These are phyloP conservation scores for Xylaria curta DNA, from an alignment of 495 filamentous ascomycete species.

Conservation along the genomic window DNA sequence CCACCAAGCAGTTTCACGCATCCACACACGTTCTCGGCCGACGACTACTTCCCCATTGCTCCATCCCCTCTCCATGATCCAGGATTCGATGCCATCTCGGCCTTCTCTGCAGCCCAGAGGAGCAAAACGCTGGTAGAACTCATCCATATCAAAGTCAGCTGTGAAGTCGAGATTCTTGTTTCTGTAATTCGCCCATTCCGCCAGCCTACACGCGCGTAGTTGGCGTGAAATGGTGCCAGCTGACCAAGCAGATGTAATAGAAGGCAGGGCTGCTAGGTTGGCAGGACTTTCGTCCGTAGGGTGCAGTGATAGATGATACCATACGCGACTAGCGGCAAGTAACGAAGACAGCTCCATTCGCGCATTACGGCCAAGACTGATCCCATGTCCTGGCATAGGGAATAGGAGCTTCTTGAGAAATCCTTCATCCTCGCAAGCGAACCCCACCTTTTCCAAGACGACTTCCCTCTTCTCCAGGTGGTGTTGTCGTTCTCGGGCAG, in stretches of 20 bases:
- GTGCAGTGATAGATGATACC: slow-evolving; percentile 93
- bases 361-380: slow-evolving; percentile 73
- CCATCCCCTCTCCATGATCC: slow-evolving; percentile 95
- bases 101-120: slow-evolving; percentile 88
- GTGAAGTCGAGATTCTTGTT: slow-evolving; percentile 96
- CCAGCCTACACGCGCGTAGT: slow-evolving; percentile 87
- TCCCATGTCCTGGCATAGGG: slow-evolving; percentile 75
- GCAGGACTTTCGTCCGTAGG: slow-evolving; percentile 86
- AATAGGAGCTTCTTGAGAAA: slow-evolving; percentile 86
- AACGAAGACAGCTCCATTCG: slow-evolving; percentile 74
- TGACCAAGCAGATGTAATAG: slow-evolving; percentile 78
- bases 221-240: slow-evolving; percentile 91
- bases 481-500: slow-evolving; percentile 74
- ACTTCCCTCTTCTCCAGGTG: slow-evolving; percentile 81
- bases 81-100: slow-evolving; percentile 91
- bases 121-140: slow-evolving; percentile 83
- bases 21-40: slow-evolving; percentile 91
- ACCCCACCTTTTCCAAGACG: slow-evolving; percentile 83
- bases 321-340: slow-evolving; percentile 82
- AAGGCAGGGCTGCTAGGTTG: slow-evolving; percentile 65
- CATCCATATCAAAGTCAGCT: slow-evolving; percentile 92
- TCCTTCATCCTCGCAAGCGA: slow-evolving; percentile 79
- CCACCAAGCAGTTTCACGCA: slow-evolving; percentile 95
- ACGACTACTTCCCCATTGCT: slow-evolving; percentile 96
- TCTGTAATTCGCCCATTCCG: slow-evolving; percentile 94